Evolutionary conservation across 1,139 yeast species (phyloP).

Genomic region (Saccharomyces hybrid): DNA sequence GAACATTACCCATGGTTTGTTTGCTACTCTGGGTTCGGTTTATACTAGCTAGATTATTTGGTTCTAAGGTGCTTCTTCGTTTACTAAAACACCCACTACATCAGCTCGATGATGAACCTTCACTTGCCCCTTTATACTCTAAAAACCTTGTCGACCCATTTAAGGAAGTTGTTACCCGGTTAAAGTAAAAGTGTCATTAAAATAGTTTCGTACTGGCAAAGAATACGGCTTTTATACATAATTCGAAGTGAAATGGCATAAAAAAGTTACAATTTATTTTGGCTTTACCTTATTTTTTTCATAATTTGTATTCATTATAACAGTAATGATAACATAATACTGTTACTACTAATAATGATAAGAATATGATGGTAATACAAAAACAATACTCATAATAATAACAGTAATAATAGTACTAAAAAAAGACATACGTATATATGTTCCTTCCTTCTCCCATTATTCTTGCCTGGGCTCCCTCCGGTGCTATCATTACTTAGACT

Average conservation of each 20-base stretch:
- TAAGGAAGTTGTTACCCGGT: background rate
- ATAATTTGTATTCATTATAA: background rate
- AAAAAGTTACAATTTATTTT: background rate
- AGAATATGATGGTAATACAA: background rate
- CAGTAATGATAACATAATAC: background rate
- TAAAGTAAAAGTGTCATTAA: background rate
- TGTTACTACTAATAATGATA: background rate
- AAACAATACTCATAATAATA: background rate
- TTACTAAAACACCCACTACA: background rate
- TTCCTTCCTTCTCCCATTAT: background rate
- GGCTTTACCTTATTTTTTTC: background rate
- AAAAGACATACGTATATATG: background rate
- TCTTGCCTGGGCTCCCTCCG: too few relatives aligned
- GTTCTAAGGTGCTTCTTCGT: too few relatives aligned
- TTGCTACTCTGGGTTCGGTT: background rate
- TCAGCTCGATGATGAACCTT: constrained; percentile 2
- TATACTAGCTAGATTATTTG: background rate
- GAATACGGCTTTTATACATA: background rate
- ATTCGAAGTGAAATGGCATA: background rate
- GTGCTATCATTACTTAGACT: too few relatives aligned
- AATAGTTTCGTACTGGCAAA: background rate
- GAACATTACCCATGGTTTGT: constrained; percentile 49
- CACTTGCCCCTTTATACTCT: constrained; percentile 4
- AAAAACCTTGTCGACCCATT: constrained; percentile 1
- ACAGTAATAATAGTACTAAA: background rate